Percentiles rank a stretch among this genome's conserved stretches.
Conservation (phyloP, 2,329 filamentous ascomycete genomes). For the Neospermospora avenae region DNA sequence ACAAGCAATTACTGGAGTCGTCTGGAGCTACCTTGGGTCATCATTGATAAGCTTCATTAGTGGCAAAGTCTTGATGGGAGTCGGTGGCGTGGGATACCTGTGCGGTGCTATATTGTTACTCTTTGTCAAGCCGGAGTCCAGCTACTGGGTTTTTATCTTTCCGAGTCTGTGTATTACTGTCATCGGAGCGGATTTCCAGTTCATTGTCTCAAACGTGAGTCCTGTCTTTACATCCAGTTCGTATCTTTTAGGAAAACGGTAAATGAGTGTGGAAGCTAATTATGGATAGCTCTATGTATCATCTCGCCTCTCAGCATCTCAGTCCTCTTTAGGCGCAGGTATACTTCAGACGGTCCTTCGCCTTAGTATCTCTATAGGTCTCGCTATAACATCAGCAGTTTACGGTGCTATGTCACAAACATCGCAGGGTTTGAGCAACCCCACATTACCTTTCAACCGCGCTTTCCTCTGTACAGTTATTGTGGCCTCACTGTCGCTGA, state of each 20-base stretch:
- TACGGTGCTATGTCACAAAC: constrained; percentile 36
- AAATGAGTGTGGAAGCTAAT: too few species aligned
- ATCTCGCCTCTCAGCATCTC: constrained; percentile 38
- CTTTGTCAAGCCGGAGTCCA: constrained; percentile 50
- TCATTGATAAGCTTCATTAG: constrained; percentile 59
- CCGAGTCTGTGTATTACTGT: constrained; percentile 58
- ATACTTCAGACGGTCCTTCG: constrained; percentile 63
- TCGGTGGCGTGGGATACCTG: constrained; percentile 41
- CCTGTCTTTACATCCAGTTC: constrained; percentile 3
- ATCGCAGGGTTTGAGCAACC: constrained; percentile 40
- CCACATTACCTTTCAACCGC: constrained; percentile 47
- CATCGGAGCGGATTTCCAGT: constrained; percentile 65
- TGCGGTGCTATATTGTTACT: constrained; percentile 49
- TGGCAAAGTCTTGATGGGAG: constrained; percentile 58
- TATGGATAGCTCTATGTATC: constrained; percentile 61
- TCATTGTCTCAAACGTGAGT: constrained; percentile 65
- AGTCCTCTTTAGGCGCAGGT: constrained; percentile 63
- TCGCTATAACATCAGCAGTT: constrained; percentile 60
- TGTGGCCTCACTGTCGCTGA: constrained; percentile 41
- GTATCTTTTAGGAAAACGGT: too few species aligned
- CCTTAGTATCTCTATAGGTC: constrained; percentile 48
- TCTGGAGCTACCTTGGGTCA: constrained; percentile 62
- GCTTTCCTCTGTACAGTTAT: constrained; percentile 49
- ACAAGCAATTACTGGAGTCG: constrained; percentile 59
- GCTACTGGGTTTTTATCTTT: constrained; percentile 66